phyloP scores from a whole-genome alignment of 2,329 filamentous ascomycete genomes.

The Trichoderma guizhouense region DNA sequence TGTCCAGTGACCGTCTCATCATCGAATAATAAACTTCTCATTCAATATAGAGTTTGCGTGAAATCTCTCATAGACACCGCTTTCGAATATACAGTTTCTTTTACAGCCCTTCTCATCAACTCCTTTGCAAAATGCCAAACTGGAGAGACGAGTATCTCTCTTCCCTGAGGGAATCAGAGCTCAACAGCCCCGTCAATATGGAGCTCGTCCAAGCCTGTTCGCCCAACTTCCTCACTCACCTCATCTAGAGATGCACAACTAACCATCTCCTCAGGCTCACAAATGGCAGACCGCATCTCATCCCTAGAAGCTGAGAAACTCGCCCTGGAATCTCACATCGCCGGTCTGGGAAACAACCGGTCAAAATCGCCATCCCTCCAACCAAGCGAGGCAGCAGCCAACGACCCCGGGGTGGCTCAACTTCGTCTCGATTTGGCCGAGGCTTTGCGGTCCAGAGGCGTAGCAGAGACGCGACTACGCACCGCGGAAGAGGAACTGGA shows the following conservation, averaged over 20 bases:
- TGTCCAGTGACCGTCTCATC: neutral
- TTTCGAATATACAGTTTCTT: neutral
- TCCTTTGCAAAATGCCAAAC: conserved; percentile 47
- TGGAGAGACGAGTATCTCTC: conserved; percentile 81
- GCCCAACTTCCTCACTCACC: conserved; percentile 27
- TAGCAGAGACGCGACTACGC: conserved; percentile 63
- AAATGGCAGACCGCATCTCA: conserved; percentile 64
- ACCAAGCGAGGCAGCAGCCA: conserved; percentile 20
- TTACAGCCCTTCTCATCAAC: neutral
- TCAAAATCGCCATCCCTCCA: conserved; percentile 21
- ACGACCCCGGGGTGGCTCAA: conserved; percentile 42
- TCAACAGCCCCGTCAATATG: conserved; percentile 58
- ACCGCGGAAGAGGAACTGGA: conserved; percentile 61
- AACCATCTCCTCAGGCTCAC: conserved; percentile 49
- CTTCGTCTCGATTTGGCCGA: conserved; percentile 69
- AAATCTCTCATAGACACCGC: neutral
- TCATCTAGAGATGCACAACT: conserved; percentile 18
- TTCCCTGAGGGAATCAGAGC: conserved; percentile 69
- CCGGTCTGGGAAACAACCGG: conserved; percentile 25
- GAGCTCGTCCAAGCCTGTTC: conserved; percentile 77
- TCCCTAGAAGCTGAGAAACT: conserved; percentile 58
- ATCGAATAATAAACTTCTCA: neutral
- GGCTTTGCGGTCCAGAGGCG: conserved; percentile 69
- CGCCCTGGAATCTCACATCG: conserved; percentile 32
- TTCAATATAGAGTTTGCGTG: neutral